These are phyloP conservation scores for Pachyrhizus erosus DNA, from an alignment of 306 rosid species.

Conservation along the genomic window DNA sequence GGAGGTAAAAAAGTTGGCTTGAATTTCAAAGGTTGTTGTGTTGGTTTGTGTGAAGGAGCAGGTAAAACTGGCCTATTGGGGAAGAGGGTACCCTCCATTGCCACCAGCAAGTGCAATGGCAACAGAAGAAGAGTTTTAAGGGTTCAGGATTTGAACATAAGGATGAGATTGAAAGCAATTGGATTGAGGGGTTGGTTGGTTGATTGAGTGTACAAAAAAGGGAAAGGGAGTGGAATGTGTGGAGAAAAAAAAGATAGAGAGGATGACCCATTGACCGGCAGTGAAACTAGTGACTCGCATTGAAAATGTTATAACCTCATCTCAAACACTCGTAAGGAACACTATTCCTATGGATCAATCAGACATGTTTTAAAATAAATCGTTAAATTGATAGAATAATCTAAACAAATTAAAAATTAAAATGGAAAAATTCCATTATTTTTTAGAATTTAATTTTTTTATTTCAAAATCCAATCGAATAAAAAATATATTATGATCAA, in stretches of 20 bases:
- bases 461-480: too few relatives aligned
- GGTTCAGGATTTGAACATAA: slow-evolving; percentile 1
- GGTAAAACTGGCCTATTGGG: slow-evolving; percentile 69
- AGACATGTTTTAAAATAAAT: too few relatives aligned
- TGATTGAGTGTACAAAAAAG: background rate
- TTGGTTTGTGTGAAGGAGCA: slow-evolving; percentile 57
- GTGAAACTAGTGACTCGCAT: background rate
- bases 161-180: slow-evolving; percentile 9
- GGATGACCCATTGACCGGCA: background rate
- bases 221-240: background rate
- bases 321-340: background rate
- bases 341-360: too few relatives aligned
- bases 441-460: too few relatives aligned
- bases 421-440: too few relatives aligned
- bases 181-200: slow-evolving; percentile 10
- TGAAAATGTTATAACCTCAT: background rate
- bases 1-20: slow-evolving; percentile 60
- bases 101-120: background rate
- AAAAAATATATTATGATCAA: too few relatives aligned
- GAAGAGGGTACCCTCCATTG: slow-evolving; percentile 84
- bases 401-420: too few relatives aligned
- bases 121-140: background rate
- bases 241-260: background rate
- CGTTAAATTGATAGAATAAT: too few relatives aligned
- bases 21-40: slow-evolving; percentile 60